Evolutionary conservation across 768 basidiomycete genomes (phyloP).

Genomic region (Amanita molliuscula): DNA sequence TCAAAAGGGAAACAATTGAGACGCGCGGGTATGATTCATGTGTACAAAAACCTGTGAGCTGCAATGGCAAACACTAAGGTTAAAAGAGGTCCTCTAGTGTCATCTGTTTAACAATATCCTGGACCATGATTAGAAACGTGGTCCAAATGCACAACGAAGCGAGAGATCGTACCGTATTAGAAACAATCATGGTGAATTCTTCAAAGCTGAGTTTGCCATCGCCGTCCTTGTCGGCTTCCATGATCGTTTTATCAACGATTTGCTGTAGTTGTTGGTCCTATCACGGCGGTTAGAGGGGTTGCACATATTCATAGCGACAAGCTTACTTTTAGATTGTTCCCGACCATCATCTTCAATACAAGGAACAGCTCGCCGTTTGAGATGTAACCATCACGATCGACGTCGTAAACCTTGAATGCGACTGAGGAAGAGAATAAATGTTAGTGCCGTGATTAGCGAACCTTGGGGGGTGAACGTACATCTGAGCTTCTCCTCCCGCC

Average conservation of each 20-base stretch:
- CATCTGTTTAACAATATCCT: conserved; percentile 99
- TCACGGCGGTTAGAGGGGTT: not conserved
- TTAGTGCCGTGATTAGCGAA: conserved; percentile 4
- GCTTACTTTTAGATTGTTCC: conserved; percentile 89
- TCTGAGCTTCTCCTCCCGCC: conserved; percentile 90
- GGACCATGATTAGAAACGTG: not conserved
- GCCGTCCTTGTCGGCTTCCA: conserved; percentile 98
- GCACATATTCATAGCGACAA: not conserved
- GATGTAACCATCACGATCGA: conserved; percentile 95
- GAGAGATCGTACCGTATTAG: conserved; percentile 72
- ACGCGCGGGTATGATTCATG: not conserved
- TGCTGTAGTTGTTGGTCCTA: conserved; percentile 98
- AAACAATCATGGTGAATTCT: conserved; percentile 94
- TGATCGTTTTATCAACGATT: conserved; percentile 99
- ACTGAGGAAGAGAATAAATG: conserved; percentile 37
- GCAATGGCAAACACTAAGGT: conserved; percentile 6
- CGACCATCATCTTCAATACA: conserved; percentile 99
- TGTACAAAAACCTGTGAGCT: conserved; percentile 5
- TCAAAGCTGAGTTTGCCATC: conserved; percentile 97
- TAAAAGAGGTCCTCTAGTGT: conserved; percentile 90
- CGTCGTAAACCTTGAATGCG: conserved; percentile 99
- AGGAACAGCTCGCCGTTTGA: conserved; percentile 98
- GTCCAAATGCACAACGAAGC: conserved; percentile 7
- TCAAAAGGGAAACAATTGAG: not conserved
- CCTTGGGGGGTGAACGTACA: conserved; percentile 50